Conservation (phyloP, 2,329 filamentous ascomycete genomes). For the Alternaria arborescens region DNA sequence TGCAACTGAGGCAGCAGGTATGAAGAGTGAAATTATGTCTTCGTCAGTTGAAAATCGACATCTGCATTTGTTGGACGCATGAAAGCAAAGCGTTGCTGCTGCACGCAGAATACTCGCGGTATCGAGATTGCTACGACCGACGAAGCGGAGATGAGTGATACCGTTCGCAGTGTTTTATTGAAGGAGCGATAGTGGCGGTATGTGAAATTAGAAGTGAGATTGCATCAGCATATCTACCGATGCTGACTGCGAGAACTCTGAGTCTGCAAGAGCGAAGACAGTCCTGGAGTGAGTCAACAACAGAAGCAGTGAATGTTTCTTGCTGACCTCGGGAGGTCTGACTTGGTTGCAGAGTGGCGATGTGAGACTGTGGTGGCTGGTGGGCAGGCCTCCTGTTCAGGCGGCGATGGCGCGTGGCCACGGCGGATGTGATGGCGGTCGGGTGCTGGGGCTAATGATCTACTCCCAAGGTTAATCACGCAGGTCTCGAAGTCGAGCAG, state of each 20-base stretch:
- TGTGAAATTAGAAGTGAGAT: constrained; percentile 14
- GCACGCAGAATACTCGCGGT: not conserved
- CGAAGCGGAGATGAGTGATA: not conserved
- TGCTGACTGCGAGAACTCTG: not conserved
- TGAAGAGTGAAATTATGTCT: no score
- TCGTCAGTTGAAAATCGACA: not conserved
- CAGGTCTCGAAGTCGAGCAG: constrained; percentile 1
- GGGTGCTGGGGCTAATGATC: constrained; percentile 3
- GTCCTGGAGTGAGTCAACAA: not conserved
- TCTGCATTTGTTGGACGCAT: not conserved
- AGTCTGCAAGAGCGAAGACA: not conserved
- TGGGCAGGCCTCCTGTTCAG: constrained; percentile 2
- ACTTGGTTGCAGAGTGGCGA: not conserved
- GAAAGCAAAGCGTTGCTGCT: not conserved
- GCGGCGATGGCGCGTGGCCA: constrained; percentile 6
- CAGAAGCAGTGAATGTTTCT: not conserved
- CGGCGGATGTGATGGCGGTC: not conserved
- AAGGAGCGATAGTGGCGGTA: constrained; percentile 5
- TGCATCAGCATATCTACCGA: not conserved
- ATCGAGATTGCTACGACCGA: not conserved
- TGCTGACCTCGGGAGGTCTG: not conserved
- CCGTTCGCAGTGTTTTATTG: constrained; percentile 1
- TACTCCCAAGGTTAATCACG: not conserved
- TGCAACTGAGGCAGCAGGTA: no score
- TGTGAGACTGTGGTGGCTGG: not conserved